A percentile compares a stretch with the other conserved stretches of the same genome.
phyloP scores from a whole-genome alignment of 2,329 filamentous ascomycete genomes.

The Drechslerella coelobrocha region DNA sequence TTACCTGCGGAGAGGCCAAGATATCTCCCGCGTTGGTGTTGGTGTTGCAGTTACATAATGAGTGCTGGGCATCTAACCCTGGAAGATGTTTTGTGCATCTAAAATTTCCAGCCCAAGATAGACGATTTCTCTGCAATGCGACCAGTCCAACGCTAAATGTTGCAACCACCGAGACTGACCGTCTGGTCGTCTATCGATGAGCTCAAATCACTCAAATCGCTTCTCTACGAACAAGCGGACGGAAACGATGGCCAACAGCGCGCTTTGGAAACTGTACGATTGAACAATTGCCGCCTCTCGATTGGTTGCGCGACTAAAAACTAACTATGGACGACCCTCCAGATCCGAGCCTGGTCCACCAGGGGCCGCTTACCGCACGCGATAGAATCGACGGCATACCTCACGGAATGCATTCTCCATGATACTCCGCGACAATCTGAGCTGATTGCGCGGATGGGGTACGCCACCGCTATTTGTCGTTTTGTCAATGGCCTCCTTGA shows the following conservation, averaged over 20 bases:
- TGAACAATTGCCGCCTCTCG: not conserved
- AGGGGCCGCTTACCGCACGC: conserved; percentile 78
- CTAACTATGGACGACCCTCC: not conserved
- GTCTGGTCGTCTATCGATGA: conserved; percentile 50
- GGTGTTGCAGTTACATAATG: conserved; percentile 24
- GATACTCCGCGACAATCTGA: conserved; percentile 64
- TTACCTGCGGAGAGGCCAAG: conserved; percentile 4
- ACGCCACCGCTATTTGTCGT: conserved; percentile 76
- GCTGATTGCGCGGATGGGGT: conserved; percentile 72
- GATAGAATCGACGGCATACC: conserved; percentile 77
- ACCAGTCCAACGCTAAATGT: conserved; percentile 32
- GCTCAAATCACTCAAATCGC: conserved; percentile 36
- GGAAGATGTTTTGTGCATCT: not conserved
- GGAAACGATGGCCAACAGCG: conserved; percentile 41
- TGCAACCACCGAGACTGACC: conserved; percentile 47
- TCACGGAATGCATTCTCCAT: conserved; percentile 72
- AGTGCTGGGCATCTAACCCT: conserved; percentile 7
- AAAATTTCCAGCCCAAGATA: conserved; percentile 6
- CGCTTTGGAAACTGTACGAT: conserved; percentile 32
- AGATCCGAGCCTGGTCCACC: conserved; percentile 67
- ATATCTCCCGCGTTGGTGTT: conserved; percentile 20
- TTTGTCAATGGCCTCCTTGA: conserved; percentile 84
- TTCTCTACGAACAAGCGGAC: conserved; percentile 39
- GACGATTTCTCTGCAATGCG: conserved; percentile 28
- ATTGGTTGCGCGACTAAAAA: not conserved